Evolutionary conservation across 768 basidiomycete species (phyloP).

Genomic region (Leccinum ochraceum): DNA sequence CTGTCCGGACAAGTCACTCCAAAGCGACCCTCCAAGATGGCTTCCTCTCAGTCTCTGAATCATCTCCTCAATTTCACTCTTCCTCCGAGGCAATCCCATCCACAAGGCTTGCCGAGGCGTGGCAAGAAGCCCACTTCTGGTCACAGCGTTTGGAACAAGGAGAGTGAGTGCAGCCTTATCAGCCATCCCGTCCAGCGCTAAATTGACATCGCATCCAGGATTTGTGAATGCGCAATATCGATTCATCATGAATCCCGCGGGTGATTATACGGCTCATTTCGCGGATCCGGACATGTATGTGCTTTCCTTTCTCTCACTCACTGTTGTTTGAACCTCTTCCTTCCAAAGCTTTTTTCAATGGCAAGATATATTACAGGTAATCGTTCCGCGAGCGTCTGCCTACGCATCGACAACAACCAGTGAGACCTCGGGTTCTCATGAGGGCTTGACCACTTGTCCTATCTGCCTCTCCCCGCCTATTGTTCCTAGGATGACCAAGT

Average conservation of each 20-base stretch:
- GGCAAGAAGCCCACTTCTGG: constrained; percentile 66
- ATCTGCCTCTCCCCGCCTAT: constrained; percentile 93
- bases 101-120: constrained; percentile 65
- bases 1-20: constrained; percentile 39
- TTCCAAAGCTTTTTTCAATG: constrained; percentile 84
- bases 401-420: constrained; percentile 62
- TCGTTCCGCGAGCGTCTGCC: constrained; percentile 83
- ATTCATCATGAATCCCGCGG: constrained; percentile 91
- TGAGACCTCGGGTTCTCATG: constrained; percentile 45
- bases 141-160: constrained; percentile 82
- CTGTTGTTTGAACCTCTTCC: constrained; percentile 1
- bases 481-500: constrained; percentile 93
- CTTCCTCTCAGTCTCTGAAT: constrained; percentile 63
- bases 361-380: constrained; percentile 93
- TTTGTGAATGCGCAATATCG: constrained; percentile 97
- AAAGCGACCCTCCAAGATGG: constrained; percentile 69
- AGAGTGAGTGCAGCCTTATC: constrained; percentile 63
- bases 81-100: constrained; percentile 78
- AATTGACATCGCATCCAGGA: constrained; percentile 46
- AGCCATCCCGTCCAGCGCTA: constrained; percentile 16
- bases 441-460: constrained; percentile 79
- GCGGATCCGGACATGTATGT: constrained; percentile 96
- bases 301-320: background rate
- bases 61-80: constrained; percentile 94
- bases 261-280: constrained; percentile 93